These are phyloP conservation scores for Heterobasidion occidentale DNA, from an alignment of 1,284 basidiomycete species.

Conservation along the genomic window DNA sequence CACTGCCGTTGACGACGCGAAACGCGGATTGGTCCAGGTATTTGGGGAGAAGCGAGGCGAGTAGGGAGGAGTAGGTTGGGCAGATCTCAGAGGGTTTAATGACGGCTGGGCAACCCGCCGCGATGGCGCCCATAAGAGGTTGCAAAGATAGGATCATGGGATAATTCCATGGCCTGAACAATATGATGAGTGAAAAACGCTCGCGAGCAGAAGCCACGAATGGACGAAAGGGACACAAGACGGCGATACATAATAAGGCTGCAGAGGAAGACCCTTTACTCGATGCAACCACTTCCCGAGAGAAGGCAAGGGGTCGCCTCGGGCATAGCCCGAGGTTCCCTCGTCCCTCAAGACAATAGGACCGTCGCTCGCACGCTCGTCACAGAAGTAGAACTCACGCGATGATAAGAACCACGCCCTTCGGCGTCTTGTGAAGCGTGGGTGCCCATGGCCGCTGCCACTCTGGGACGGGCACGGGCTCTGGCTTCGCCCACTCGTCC, in stretches of 20 bases:
- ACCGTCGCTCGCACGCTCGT: too few species aligned
- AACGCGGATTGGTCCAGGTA: conserved; percentile 52
- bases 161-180: conserved; percentile 43
- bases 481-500: conserved; percentile 44
- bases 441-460: conserved; percentile 33
- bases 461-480: conserved; percentile 28
- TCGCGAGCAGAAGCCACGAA: neutral
- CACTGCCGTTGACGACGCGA: conserved; percentile 49
- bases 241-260: neutral
- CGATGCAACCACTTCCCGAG: too few species aligned
- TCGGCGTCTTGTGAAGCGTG: conserved; percentile 42
- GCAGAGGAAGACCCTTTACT: neutral
- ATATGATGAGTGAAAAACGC: neutral
- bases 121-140: conserved; percentile 51
- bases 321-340: too few species aligned
- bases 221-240: conserved; percentile 1
- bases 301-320: too few species aligned
- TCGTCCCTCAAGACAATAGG: too few species aligned
- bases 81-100: conserved; percentile 59
- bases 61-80: conserved; percentile 39
- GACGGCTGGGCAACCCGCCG: conserved; percentile 51
- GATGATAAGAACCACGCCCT: conserved; percentile 38
- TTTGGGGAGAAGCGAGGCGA: conserved; percentile 49
- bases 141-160: conserved; percentile 41
- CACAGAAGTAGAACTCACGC: conserved; percentile 20